Evolutionary conservation across 257 asterid genomes (phyloP), one percentile per base, ranked within the genome.

Genomic region (Solanum microdontum): DNA sequence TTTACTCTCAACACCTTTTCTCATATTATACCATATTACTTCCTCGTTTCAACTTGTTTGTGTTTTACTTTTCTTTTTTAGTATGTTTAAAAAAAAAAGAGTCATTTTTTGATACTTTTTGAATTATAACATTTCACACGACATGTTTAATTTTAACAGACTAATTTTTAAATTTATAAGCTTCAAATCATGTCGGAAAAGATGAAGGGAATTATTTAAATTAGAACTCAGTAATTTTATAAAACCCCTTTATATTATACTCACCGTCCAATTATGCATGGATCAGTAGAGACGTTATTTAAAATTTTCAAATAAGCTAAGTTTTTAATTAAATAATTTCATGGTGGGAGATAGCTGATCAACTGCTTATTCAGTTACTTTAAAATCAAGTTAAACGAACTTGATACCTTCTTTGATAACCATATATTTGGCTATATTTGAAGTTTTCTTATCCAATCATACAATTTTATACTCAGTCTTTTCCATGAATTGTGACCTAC

Each of bases 301-400:
- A 3, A 7, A 19, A 3, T 79, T 14, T 43, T 26, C 0, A 40
- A 40, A 30, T 43, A 79, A 79, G 43, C 1, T 26, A 79, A 14
- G 30, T 10, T 58, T 15, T 2, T 36, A 24, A 72, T 62, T 62
- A 33, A 24, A 64, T 77, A 33, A 69, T 76, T 48, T 51, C 10
- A 21, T 62, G 36, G 40, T 39, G 58, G 72, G 8, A 72, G 85
- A 82, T 76, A 8, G 28, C 40, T 45, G 83, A 88, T 88, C 86
- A 64, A 85, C 90, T 62, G 64, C 73, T 62, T 30, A 80, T 45
- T 80, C 85, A 45, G 70, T 88, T 84, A 34, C 86, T 84, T 83
- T 43, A 43, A 43, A 34, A 66, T 51, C 33, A 28, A 84, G 86
- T 36, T 17, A 60, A 39, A 39, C 4, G 15, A 79, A 73, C 36